A percentile compares a stretch with the other conserved stretches of the same genome.
phyloP scores from a whole-genome alignment of 768 basidiomycete species.

The Kondoa malvinella region DNA sequence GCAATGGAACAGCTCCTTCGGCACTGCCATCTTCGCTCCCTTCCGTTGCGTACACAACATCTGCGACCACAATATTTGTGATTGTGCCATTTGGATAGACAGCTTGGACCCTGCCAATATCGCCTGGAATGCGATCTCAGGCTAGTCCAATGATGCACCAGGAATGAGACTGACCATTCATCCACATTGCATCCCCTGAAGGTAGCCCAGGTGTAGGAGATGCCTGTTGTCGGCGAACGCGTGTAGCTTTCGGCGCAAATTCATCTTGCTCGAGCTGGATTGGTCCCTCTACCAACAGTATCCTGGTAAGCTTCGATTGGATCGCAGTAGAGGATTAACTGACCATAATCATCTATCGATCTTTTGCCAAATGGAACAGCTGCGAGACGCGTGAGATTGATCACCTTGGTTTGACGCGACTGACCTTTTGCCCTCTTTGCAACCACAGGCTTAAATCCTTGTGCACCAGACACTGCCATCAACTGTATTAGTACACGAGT shows the following conservation, averaged over 20 bases:
- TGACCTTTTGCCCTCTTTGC: background rate
- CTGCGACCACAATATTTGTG: background rate
- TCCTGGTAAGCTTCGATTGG: background rate
- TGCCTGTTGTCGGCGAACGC: background rate
- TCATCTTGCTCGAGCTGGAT: background rate
- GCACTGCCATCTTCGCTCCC: background rate
- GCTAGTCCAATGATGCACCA: too few relatives aligned
- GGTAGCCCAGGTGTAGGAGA: background rate
- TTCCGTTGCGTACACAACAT: background rate
- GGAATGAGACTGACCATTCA: background rate
- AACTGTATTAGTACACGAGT: background rate
- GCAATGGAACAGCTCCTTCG: background rate
- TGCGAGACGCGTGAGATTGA: background rate
- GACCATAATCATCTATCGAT: background rate
- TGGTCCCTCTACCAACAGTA: background rate
- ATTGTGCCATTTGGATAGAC: background rate
- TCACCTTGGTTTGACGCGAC: background rate
- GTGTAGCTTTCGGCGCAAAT: background rate
- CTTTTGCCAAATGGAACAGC: background rate
- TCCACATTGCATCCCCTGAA: background rate
- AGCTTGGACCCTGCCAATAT: background rate
- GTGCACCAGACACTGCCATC: background rate
- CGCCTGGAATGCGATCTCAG: background rate
- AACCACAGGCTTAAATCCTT: background rate
- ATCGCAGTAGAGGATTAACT: background rate